These are phyloP conservation scores for Cercophora scortea DNA, from an alignment of 495 filamentous ascomycete species.

Conservation along the genomic window DNA sequence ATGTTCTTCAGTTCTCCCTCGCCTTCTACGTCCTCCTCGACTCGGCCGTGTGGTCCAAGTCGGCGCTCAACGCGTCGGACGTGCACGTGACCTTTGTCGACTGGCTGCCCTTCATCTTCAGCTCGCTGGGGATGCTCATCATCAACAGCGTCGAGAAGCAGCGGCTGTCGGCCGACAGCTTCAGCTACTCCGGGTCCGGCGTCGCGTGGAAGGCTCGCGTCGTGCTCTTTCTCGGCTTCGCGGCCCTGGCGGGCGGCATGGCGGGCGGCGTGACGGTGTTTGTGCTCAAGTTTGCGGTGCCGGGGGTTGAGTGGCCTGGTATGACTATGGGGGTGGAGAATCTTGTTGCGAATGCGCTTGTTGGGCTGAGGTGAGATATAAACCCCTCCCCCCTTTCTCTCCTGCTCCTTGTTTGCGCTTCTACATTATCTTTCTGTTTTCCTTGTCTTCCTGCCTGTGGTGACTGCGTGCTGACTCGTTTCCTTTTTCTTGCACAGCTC, in stretches of 20 bases:
- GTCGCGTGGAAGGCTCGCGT: conserved; percentile 96
- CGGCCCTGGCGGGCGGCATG: conserved; percentile 85
- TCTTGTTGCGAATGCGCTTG: conserved; percentile 74
- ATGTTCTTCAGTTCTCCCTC: conserved; percentile 69
- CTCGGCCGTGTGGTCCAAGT: conserved; percentile 78
- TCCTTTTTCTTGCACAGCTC: conserved; percentile 44
- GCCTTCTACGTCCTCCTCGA: conserved; percentile 97
- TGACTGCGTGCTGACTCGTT: conserved; percentile 4
- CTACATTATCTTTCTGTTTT: neutral
- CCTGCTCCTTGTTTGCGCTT: too few relatives aligned
- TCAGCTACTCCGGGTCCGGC: conserved; percentile 74
- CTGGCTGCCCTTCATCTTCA: conserved; percentile 98
- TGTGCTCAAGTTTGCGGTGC: conserved; percentile 86
- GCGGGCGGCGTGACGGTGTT: conserved; percentile 85
- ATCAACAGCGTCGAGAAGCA: conserved; percentile 98
- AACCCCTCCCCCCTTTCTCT: too few relatives aligned
- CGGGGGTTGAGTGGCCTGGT: conserved; percentile 69
- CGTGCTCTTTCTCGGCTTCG: conserved; percentile 94
- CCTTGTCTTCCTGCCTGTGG: neutral
- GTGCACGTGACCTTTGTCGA: conserved; percentile 94
- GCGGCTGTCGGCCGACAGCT: conserved; percentile 75
- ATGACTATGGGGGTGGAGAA: conserved; percentile 92
- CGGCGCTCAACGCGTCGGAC: conserved; percentile 63
- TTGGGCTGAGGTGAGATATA: conserved; percentile 70
- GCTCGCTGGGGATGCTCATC: conserved; percentile 88